These are phyloP conservation scores for Rhodotorula sp. DNA, from an alignment of 1,284 basidiomycete species.

Conservation along the genomic window DNA sequence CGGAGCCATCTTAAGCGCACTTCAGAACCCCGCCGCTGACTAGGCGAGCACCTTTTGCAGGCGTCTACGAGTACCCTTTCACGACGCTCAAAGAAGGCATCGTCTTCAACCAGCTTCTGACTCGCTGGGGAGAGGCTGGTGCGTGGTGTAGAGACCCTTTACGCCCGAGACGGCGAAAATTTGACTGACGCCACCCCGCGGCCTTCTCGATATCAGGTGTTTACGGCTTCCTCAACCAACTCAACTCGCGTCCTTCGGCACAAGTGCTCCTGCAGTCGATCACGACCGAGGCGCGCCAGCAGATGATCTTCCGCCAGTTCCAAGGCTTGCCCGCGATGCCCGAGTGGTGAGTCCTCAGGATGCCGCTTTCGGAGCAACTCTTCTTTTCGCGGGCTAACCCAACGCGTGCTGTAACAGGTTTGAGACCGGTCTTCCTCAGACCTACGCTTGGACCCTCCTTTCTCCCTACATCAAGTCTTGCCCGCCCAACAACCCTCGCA, in stretches of 20 bases:
- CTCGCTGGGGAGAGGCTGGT: slow-evolving; percentile 63
- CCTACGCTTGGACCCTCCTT: slow-evolving; percentile 63
- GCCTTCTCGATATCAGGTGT: slow-evolving; percentile 44
- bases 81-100: slow-evolving; percentile 62
- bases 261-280: slow-evolving; percentile 62
- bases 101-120: slow-evolving; percentile 63
- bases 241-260: slow-evolving; percentile 62
- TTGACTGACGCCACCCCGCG: slow-evolving; percentile 12
- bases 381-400: no score
- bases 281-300: slow-evolving; percentile 65
- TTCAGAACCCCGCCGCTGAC: no score
- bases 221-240: slow-evolving; percentile 62
- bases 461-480: slow-evolving; percentile 61
- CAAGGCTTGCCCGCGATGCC: slow-evolving; percentile 44
- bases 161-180: no score
- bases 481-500: slow-evolving; percentile 50
- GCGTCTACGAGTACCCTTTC: slow-evolving; percentile 56
- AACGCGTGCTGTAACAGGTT: slow-evolving; percentile 44
- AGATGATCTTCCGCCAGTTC: slow-evolving; percentile 67
- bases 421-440: slow-evolving; percentile 60
- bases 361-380: no score
- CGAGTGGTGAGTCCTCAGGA: neutral
- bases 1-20: no score
- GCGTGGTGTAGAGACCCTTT: slow-evolving; percentile 6
- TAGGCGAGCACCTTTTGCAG: neutral